phyloP scores from a whole-genome alignment of 495 filamentous ascomycete species.

The Penicillium chermesinum region DNA sequence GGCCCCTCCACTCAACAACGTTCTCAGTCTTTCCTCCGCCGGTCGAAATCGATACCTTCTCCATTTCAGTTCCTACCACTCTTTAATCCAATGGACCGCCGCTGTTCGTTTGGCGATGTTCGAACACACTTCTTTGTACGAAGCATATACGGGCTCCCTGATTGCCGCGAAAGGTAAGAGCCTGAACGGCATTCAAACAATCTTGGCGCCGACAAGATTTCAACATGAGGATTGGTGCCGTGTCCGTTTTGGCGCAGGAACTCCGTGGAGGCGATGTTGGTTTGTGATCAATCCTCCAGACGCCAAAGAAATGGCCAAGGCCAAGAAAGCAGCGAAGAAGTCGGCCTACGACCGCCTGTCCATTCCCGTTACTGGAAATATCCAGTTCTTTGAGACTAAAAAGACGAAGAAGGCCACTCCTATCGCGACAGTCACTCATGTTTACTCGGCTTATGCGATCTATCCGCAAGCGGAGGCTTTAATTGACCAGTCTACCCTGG shows the following conservation, averaged over 20 bases:
- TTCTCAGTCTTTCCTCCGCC: slow-evolving; percentile 90
- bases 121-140: slow-evolving; percentile 87
- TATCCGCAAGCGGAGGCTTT: slow-evolving; percentile 91
- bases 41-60: slow-evolving; percentile 92
- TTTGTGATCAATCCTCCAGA: slow-evolving; percentile 89
- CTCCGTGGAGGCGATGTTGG: slow-evolving; percentile 95
- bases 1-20: slow-evolving; percentile 79
- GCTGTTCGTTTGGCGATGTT: slow-evolving; percentile 93
- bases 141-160: slow-evolving; percentile 93
- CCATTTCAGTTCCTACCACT: slow-evolving; percentile 92
- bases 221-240: slow-evolving; percentile 90
- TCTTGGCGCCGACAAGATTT: slow-evolving; percentile 73
- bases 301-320: slow-evolving; percentile 83
- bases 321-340: slow-evolving; percentile 80
- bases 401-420: slow-evolving; percentile 88
- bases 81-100: slow-evolving; percentile 92
- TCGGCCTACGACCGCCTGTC: slow-evolving; percentile 70
- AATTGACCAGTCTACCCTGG: slow-evolving; percentile 88
- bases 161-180: slow-evolving; percentile 90
- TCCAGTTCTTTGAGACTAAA: slow-evolving; percentile 93
- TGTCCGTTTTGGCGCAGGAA: slow-evolving; percentile 92
- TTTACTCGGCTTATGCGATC: slow-evolving; percentile 88
- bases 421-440: slow-evolving; percentile 85
- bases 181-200: slow-evolving; percentile 79
- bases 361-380: slow-evolving; percentile 70